Conservation (phyloP, 1,284 basidiomycete species). For the Cryptococcus sp. region DNA sequence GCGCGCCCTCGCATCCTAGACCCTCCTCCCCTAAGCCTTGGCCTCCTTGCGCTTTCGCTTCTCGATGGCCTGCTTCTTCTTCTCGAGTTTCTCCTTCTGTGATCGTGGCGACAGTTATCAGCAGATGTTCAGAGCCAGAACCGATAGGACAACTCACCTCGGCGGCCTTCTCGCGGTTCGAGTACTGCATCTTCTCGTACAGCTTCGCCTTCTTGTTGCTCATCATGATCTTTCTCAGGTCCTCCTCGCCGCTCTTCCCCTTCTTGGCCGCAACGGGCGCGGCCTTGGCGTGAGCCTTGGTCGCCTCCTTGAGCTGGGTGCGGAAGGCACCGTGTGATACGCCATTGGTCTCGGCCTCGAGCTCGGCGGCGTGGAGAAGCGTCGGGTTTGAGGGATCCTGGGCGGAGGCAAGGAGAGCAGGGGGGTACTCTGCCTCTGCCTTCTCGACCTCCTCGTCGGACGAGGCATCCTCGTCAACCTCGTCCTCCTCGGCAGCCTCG, state of each 20-base stretch:
- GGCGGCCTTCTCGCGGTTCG: slow-evolving; percentile 69
- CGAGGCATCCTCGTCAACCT: slow-evolving; percentile 46
- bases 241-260: slow-evolving; percentile 58
- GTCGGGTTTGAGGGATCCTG: slow-evolving; percentile 62
- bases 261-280: slow-evolving; percentile 17
- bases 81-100: slow-evolving; percentile 61
- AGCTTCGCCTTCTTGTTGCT: slow-evolving; percentile 94
- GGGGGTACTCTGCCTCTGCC: slow-evolving; percentile 33
- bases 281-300: slow-evolving; percentile 56
- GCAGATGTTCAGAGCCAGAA: slow-evolving; percentile 32
- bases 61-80: slow-evolving; percentile 59
- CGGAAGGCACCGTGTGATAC: slow-evolving; percentile 80
- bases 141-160: slow-evolving; percentile 62
- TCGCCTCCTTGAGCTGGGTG: slow-evolving; percentile 68
- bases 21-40: slow-evolving; percentile 11
- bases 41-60: slow-evolving; percentile 58
- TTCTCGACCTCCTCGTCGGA: slow-evolving; percentile 49
- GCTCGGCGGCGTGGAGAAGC: slow-evolving; percentile 79
- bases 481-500: slow-evolving; percentile 42
- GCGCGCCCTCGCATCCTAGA: neutral
- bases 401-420: slow-evolving; percentile 59
- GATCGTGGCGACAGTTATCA: neutral
- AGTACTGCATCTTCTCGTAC: slow-evolving; percentile 92
- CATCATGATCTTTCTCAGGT: slow-evolving; percentile 98
- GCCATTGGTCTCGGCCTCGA: slow-evolving; percentile 88